phyloP scores from a whole-genome alignment of 1,284 basidiomycete species.

The Boletus mariae region DNA sequence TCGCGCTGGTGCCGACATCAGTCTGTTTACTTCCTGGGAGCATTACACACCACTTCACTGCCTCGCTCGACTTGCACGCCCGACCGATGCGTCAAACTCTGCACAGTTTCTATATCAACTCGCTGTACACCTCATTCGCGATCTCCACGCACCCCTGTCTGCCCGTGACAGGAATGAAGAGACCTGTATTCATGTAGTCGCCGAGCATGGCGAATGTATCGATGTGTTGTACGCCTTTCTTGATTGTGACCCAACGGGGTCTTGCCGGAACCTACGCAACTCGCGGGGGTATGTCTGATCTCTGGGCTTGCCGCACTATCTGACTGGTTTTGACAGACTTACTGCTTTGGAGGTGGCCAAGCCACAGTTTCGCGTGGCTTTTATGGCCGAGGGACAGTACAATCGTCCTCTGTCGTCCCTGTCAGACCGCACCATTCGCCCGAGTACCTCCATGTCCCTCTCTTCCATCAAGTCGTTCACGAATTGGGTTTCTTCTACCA shows the following conservation, averaged over 20 bases:
- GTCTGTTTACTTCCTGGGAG: constrained; percentile 62
- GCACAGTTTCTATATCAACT: constrained; percentile 50
- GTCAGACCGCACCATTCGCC: constrained; percentile 55
- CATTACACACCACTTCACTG: constrained; percentile 68
- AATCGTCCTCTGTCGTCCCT: constrained; percentile 50
- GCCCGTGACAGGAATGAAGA: constrained; percentile 80
- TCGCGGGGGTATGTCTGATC: constrained; percentile 54
- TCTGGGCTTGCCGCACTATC: neutral
- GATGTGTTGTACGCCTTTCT: constrained; percentile 60
- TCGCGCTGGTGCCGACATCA: constrained; percentile 67
- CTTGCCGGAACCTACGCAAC: constrained; percentile 58
- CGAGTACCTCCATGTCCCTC: constrained; percentile 37
- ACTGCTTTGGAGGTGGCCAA: constrained; percentile 66
- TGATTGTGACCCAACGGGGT: constrained; percentile 55
- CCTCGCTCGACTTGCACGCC: constrained; percentile 52
- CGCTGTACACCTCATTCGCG: constrained; percentile 59
- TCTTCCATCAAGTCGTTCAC: constrained; percentile 44
- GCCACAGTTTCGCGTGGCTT: constrained; percentile 56
- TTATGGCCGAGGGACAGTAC: constrained; percentile 47
- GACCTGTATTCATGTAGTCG: constrained; percentile 92
- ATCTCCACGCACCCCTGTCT: constrained; percentile 61
- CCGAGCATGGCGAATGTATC: constrained; percentile 77
- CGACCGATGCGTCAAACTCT: constrained; percentile 37
- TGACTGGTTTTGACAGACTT: constrained; percentile 39
- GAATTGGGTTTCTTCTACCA: constrained; percentile 28